These are phyloP conservation scores for Pseudozyma hubeiensis DNA, from an alignment of 1,284 basidiomycete genomes.

Conservation along the genomic window DNA sequence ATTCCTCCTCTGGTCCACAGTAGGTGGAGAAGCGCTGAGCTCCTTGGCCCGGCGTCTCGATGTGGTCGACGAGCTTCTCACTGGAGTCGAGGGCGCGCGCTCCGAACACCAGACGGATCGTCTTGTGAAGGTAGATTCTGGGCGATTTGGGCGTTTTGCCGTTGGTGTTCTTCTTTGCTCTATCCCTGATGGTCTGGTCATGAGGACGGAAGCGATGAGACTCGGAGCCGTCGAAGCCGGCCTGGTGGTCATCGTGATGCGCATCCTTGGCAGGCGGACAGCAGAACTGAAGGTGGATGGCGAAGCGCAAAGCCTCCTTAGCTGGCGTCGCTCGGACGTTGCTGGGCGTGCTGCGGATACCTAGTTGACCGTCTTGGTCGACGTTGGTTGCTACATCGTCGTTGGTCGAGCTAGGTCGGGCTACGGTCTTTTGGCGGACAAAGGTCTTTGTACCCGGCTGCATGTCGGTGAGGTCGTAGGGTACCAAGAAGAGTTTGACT, in stretches of 20 bases:
- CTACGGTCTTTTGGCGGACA: constrained; percentile 54
- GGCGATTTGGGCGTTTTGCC: constrained; percentile 15
- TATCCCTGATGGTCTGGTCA: neutral
- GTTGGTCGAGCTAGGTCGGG: neutral
- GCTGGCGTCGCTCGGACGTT: neutral
- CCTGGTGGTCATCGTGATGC: constrained; percentile 15
- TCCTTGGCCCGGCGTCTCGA: constrained; percentile 51
- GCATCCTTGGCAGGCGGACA: constrained; percentile 19
- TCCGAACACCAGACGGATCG: constrained; percentile 59
- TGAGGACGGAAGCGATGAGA: constrained; percentile 16
- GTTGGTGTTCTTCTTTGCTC: constrained; percentile 4
- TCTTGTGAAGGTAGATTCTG: constrained; percentile 57
- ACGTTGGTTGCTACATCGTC: neutral
- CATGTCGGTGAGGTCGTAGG: constrained; percentile 71
- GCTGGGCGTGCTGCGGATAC: constrained; percentile 4
- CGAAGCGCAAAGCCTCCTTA: constrained; percentile 57
- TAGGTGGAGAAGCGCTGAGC: constrained; percentile 46
- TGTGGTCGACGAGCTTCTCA: constrained; percentile 46
- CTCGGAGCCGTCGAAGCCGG: constrained; percentile 26
- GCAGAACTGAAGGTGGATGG: constrained; percentile 63
- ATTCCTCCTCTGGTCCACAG: constrained; percentile 54
- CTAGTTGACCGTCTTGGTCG: neutral
- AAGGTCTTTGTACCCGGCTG: constrained; percentile 60
- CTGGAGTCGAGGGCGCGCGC: constrained; percentile 52
- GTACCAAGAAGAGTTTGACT: constrained; percentile 72